Base-by-base conservation (phyloP, 768 basidiomycete species). In the Porphyrellus cyaneotinctus region DNA sequence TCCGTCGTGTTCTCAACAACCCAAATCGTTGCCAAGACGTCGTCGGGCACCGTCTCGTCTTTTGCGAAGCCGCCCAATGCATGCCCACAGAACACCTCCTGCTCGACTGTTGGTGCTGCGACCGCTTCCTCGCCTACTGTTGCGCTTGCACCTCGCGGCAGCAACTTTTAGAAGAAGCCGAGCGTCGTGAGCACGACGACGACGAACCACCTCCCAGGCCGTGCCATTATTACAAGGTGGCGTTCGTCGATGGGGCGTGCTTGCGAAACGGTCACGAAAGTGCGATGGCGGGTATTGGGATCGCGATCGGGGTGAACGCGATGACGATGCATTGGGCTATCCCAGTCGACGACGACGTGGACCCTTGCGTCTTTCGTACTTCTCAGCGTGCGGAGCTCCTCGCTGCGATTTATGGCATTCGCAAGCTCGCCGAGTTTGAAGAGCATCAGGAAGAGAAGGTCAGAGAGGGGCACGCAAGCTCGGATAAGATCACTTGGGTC, bases 241-340 rank as follows among this genome's bases (percentile, higher is more conserved):
- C 63, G n/a, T 72, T 66, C 56, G 64, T 66, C 10, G 72, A 72
- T 33, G 73, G 73, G 7, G 58, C 71, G 7, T 74, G 73, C 46
- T 14, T 56, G 20, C 43, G 49, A 6, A 74, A 74, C 39, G 68
- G 71, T 1, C 43, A 24, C 9, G 35, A 36, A 1, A 52, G 23
- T 0, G 72, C 71, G 2, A 61, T 42, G 4, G 58, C 68, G 13
- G 71, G 72, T 0, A 59, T 73, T 13, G 71, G 70, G 4, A 59
- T 68, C 14, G 62, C 61, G 9, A 48, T 68, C 17, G 72, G 71
- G 2, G 5, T 6, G 2, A 7, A 47, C 13, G 11, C 20, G 22
- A 23, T 11, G 45, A n/a, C 18, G 8, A 51, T 67, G 37, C 59
- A 67, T 1, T 62, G 62, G 58, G 56, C 60, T 13, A 56, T 69